Evolutionary conservation across 2,329 filamentous ascomycete genomes (phyloP).

Genomic region (Curvularia spicifera): DNA sequence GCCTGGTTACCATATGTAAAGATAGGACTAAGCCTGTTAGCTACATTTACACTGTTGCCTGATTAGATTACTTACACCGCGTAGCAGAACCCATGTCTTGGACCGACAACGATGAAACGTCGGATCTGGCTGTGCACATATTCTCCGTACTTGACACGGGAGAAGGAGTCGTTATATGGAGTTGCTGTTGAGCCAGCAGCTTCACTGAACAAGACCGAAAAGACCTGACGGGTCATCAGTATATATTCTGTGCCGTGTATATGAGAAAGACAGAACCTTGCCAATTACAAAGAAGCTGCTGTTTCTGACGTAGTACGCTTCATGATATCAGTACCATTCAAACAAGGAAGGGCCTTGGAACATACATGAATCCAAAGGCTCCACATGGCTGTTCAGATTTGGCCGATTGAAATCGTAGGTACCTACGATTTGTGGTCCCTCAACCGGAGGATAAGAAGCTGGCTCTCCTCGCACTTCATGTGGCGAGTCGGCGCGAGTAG

Average conservation of each 20-base stretch:
- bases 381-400: background rate
- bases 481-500: background rate
- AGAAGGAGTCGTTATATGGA: background rate
- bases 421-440: background rate
- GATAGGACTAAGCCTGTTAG: conserved; percentile 10
- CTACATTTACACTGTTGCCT: background rate
- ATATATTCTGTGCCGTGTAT: background rate
- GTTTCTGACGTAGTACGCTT: conserved; percentile 3
- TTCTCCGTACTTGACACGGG: background rate
- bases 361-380: background rate
- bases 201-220: conserved; percentile 4
- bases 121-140: background rate
- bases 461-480: background rate
- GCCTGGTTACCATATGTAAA: conserved; percentile 16
- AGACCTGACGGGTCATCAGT: background rate
- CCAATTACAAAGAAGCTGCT: background rate
- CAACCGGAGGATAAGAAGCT: background rate
- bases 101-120: conserved; percentile 5
- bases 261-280: background rate
- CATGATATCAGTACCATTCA: background rate
- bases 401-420: background rate
- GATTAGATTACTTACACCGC: background rate
- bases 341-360: too few species aligned
- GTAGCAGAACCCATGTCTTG: background rate
- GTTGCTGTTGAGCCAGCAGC: background rate